phyloP scores from a whole-genome alignment of 2,329 filamentous ascomycete genomes.

The Fusarium sublunatum region DNA sequence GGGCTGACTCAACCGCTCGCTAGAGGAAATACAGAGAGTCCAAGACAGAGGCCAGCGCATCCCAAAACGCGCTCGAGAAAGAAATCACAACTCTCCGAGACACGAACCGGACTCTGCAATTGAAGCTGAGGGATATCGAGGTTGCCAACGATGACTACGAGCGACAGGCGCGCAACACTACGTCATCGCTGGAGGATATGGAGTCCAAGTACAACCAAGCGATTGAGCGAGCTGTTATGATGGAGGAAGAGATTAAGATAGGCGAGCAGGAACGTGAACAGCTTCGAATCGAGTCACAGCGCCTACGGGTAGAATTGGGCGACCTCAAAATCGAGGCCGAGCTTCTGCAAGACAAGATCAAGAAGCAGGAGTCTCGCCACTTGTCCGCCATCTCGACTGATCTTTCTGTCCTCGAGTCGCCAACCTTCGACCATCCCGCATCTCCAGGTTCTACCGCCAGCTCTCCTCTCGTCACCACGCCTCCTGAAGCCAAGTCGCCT shows the following conservation, averaged over 20 bases:
- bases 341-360: slow-evolving; percentile 92
- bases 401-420: slow-evolving; percentile 73
- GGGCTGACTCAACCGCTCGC: slow-evolving; percentile 26
- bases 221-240: slow-evolving; percentile 90
- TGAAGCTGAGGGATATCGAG: slow-evolving; percentile 92
- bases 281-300: slow-evolving; percentile 89
- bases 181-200: slow-evolving; percentile 94
- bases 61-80: slow-evolving; percentile 89
- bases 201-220: slow-evolving; percentile 97
- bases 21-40: slow-evolving; percentile 96
- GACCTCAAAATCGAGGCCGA: slow-evolving; percentile 96
- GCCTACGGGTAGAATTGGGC: slow-evolving; percentile 88
- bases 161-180: slow-evolving; percentile 93
- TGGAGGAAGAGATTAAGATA: slow-evolving; percentile 93
- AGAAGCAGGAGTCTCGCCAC: slow-evolving; percentile 72
- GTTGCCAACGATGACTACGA: slow-evolving; percentile 99
- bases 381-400: slow-evolving; percentile 70
- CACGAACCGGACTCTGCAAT: slow-evolving; percentile 80
- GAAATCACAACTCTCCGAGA: slow-evolving; percentile 94
- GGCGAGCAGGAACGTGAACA: slow-evolving; percentile 92
- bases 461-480: slow-evolving; percentile 89
- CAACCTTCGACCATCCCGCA: slow-evolving; percentile 75
- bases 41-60: slow-evolving; percentile 85
- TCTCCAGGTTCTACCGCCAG: slow-evolving; percentile 89
- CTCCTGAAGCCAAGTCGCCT: slow-evolving; percentile 76